Evolutionary conservation across 1,284 basidiomycete genomes (phyloP), one percentile per base, ranked within the genome.

Genomic region (Ceratobasidium sp.): DNA sequence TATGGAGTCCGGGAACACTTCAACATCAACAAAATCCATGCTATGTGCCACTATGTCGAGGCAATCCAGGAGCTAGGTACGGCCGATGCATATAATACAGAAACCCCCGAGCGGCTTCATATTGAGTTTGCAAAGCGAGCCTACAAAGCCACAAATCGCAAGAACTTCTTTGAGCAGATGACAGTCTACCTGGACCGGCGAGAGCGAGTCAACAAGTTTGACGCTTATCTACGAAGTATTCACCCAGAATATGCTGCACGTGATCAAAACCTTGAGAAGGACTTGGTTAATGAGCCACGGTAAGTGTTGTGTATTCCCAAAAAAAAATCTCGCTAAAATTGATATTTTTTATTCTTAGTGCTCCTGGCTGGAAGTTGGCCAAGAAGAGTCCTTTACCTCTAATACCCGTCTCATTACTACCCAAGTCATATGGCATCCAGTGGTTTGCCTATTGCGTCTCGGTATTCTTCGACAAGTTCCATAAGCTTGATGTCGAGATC

Each of bases 51-150:
- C 58, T 79, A 77, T 40, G 51, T 39, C 10, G 23, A 26, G n/a
- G 66, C 55, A 20, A 77, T 79, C 18, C 44, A 42, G 12, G 75
- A 71, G 53, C 67, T 77, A 20, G 78, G 78, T 3, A 66, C 76
- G 1, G 28, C 61, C 12, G 67, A 77, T 33, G 61, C 61, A 44
- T 79, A 76, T 63, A 77, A 67, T n/a, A 79, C 73, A 9, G 78
- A 79, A 40, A 61, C 63, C 20, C 75, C 70, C 26, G 78, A 79
- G 42, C 78, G 60, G 33, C 63, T 77, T 23, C 78, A 79, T 58
- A 79, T 77, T 28, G 73, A 77, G 40, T 61, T 68, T 23, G 78
- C 73, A 56, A 79, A 79, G 33, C 28, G 56, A 3, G 73, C 78
- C 4, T 79, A 77, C 51, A 18, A 72, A 23, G 78, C 73, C 46